Base-by-base conservation (phyloP, 495 filamentous ascomycete genomes). In the Endocarpon pusillum region DNA sequence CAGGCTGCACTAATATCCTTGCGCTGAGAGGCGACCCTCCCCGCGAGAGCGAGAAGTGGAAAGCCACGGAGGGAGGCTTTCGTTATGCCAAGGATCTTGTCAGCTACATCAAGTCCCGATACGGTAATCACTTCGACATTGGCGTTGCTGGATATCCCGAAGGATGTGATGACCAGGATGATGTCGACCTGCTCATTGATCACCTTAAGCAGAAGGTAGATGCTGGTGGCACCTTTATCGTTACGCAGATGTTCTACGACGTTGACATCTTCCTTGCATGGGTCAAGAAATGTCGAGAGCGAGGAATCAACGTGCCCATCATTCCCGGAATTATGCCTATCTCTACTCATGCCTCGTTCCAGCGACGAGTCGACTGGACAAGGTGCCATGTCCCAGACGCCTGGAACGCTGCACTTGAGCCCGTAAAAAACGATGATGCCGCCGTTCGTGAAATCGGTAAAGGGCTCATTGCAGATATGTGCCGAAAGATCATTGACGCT, bases 171-270 rank as follows among this genome's bases (percentile, higher is more conserved):
- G 91, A 96, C 47, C 80, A 91, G 44, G 64, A 77, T 30, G 81
- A 94, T 46, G 72, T 75, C 12, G 84, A 93, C 20, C 56, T 69
- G 17, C 66, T 96, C 49, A 71, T 96, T 37, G 78, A 93, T 38
- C 91, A 96, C 51, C 57, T 96, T 48, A 96, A 96, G 61, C 81
- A 96, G 58, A 99, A 99, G 58, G 75, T 96, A 31, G 91, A 99
- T 58, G 82, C 81, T 31, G 91, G 91, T 23, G 85, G 76, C 34
- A 75, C 81, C 7, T 94, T 94, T 54, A 73, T 99, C 32, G 77
- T 99, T 34, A 96, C 91, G 0, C 91, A 99, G 61, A 99, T 99
- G 91, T 94, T 94, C 57, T 99, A 99, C 58, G 86, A 96, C 52
- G 84, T 73, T 18, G 87, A 99, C 45, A 85, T 81, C 46, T 99